Percentiles rank a stretch among this genome's conserved stretches.
Conservation (phyloP, 179 eudicot genomes). For the Beta macrorhiza region DNA sequence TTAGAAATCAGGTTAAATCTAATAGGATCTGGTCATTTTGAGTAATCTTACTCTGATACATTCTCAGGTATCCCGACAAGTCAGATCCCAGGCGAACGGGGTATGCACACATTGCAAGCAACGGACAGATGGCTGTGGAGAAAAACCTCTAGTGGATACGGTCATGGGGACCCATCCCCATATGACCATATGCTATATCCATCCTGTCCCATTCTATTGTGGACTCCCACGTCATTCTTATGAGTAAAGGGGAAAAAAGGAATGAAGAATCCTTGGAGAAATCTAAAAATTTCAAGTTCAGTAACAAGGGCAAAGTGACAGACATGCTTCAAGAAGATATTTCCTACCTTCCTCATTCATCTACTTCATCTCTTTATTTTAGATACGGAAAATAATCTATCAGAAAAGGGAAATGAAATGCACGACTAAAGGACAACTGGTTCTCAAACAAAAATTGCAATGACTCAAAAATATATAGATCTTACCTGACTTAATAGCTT, state of each 20-base stretch:
- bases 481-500: slow-evolving; percentile 70
- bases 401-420: background rate
- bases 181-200: background rate
- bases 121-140: background rate
- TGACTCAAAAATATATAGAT: slow-evolving; percentile 2
- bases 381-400: background rate
- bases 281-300: background rate
- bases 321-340: background rate
- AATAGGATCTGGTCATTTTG: background rate
- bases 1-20: background rate
- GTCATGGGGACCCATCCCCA: background rate
- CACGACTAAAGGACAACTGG: background rate
- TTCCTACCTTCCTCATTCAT: background rate
- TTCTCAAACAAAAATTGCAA: background rate
- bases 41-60: background rate
- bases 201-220: background rate
- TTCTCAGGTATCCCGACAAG: background rate
- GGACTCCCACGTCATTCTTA: background rate
- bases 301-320: background rate
- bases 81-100: background rate
- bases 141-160: background rate
- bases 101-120: background rate
- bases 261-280: background rate
- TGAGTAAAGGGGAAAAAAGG: background rate
- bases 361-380: background rate